These are phyloP conservation scores for Amanita polypyramis DNA, from an alignment of 768 basidiomycete genomes.

Conservation along the genomic window DNA sequence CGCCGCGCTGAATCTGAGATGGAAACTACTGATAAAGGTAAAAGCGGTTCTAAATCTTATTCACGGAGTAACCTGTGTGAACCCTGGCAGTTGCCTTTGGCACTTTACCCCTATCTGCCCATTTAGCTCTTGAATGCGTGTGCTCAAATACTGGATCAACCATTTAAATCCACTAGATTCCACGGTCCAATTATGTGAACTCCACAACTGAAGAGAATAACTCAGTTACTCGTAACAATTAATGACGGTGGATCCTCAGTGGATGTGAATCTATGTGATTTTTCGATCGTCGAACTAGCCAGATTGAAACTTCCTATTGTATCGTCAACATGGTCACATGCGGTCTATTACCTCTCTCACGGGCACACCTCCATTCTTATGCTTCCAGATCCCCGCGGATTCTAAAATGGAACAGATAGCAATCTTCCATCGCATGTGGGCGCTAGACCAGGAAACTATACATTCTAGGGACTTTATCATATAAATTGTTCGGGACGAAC, in stretches of 20 bases:
- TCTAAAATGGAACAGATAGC: neutral
- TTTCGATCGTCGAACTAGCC: neutral
- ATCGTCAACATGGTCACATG: neutral
- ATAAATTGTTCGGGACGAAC: neutral
- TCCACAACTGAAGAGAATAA: neutral
- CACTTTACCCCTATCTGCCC: constrained; percentile 2
- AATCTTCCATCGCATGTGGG: neutral
- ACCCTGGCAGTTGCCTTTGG: neutral
- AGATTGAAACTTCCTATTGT: neutral
- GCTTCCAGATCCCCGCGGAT: neutral
- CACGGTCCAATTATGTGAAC: neutral
- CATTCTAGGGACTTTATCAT: neutral
- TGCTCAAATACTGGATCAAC: neutral
- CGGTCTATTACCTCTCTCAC: neutral
- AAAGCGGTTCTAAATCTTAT: too few species aligned
- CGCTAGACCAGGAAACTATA: neutral
- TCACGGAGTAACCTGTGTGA: neutral
- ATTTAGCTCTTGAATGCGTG: neutral
- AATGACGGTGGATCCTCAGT: neutral
- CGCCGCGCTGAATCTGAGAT: too few species aligned
- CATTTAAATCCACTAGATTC: neutral
- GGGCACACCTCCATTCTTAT: neutral
- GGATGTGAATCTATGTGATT: neutral
- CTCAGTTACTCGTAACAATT: neutral
- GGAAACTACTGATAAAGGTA: neutral